phyloP scores from a whole-genome alignment of 495 filamentous ascomycete species.

The Mycothermus thermophilus region DNA sequence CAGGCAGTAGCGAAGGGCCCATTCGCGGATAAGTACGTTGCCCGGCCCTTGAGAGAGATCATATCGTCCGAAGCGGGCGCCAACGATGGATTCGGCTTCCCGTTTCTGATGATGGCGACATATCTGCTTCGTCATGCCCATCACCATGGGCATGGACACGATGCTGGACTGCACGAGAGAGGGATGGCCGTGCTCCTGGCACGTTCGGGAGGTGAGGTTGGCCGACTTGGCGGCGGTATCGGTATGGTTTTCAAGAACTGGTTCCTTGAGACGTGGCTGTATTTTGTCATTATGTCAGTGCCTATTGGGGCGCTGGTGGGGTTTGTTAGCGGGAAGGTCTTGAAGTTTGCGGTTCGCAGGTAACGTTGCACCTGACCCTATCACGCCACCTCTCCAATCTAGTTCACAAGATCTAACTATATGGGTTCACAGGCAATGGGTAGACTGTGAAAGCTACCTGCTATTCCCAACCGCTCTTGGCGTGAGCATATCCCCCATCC shows the following conservation, averaged over 20 bases:
- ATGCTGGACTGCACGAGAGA: no score
- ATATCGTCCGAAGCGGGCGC: slow-evolving; percentile 49
- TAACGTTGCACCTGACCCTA: no score
- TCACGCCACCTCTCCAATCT: no score
- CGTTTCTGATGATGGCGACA: slow-evolving; percentile 43
- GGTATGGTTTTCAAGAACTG: slow-evolving; percentile 58
- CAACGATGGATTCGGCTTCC: slow-evolving; percentile 49
- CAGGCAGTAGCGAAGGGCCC: slow-evolving; percentile 50
- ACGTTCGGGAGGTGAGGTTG: slow-evolving; percentile 38
- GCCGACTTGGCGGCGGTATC: slow-evolving; percentile 33
- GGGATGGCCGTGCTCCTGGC: no score
- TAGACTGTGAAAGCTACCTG: slow-evolving; percentile 74
- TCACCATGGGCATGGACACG: no score
- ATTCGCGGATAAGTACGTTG: slow-evolving; percentile 47
- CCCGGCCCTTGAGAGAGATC: slow-evolving; percentile 43
- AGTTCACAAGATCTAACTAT: no score
- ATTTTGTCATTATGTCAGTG: slow-evolving; percentile 59
- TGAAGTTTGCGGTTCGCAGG: slow-evolving; percentile 26
- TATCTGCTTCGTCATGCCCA: slow-evolving; percentile 36
- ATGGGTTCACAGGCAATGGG: slow-evolving; percentile 53
- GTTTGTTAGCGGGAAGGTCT: slow-evolving; percentile 48
- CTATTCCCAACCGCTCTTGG: slow-evolving; percentile 76
- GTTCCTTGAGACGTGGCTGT: slow-evolving; percentile 72
- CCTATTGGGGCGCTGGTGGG: slow-evolving; percentile 59
- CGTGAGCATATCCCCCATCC: slow-evolving; percentile 30